phyloP scores from a whole-genome alignment of 1,139 yeast genomes.

The Geotrichum macrosporum region DNA sequence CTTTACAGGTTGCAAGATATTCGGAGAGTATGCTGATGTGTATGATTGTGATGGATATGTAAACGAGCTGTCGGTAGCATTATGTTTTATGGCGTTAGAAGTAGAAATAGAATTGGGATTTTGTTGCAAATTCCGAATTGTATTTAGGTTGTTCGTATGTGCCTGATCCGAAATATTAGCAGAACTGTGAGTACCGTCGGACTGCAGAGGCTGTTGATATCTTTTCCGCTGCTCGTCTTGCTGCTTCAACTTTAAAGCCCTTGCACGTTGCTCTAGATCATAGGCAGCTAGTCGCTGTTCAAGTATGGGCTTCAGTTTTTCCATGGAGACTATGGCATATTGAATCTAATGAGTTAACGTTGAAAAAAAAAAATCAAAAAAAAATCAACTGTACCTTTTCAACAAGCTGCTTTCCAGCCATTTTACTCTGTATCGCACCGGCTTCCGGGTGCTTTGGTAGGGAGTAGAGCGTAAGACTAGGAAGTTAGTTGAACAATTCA shows the following conservation, averaged over 20 bases:
- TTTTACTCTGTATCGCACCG: constrained; percentile 27
- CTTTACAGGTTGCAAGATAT: constrained; percentile 7
- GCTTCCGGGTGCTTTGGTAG: constrained; percentile 45
- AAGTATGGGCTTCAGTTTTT: constrained; percentile 38
- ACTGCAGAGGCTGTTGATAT: constrained; percentile 15
- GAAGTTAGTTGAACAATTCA: background rate
- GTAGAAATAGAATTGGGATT: background rate
- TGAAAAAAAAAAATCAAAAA: too few species aligned
- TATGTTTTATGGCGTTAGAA: background rate
- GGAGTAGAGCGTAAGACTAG: constrained; percentile 42
- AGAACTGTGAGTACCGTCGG: background rate
- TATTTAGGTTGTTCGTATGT: constrained; percentile 17
- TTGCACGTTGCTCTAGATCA: constrained; percentile 17
- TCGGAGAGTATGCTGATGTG: constrained; percentile 9
- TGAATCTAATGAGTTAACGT: constrained; percentile 19
- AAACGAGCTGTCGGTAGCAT: constrained; percentile 1
- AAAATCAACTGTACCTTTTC: too few species aligned
- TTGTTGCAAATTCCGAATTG: constrained; percentile 13
- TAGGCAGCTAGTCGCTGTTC: constrained; percentile 36
- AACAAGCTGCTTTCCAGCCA: constrained; percentile 28
- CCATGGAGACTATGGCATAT: constrained; percentile 40
- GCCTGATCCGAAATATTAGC: constrained; percentile 15
- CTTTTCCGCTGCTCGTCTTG: constrained; percentile 18
- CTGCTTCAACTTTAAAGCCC: constrained; percentile 4
- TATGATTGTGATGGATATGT: constrained; percentile 21